phyloP scores from a whole-genome alignment of 805 yeast genomes.

The Vanderwaltozyma verrucispora region DNA sequence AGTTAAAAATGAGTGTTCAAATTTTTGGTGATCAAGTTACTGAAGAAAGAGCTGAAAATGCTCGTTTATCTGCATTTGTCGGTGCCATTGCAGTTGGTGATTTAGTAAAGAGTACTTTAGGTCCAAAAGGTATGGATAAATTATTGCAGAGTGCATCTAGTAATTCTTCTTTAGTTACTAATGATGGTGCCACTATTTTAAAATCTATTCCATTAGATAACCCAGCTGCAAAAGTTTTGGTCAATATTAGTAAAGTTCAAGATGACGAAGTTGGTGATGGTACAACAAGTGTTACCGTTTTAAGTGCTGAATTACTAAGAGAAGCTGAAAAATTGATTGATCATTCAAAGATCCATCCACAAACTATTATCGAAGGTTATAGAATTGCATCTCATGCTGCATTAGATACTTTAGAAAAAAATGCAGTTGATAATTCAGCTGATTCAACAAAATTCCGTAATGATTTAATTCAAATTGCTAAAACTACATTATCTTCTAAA shows the following conservation, averaged over 20 bases:
- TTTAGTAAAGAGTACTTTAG: slow-evolving; percentile 84
- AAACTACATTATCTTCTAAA: slow-evolving; percentile 87
- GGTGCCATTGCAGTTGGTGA: slow-evolving; percentile 99
- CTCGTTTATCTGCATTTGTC: slow-evolving; percentile 92
- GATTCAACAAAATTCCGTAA: slow-evolving; percentile 51
- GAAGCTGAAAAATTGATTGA: slow-evolving; percentile 92
- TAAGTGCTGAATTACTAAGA: slow-evolving; percentile 82
- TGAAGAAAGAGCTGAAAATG: slow-evolving; percentile 96
- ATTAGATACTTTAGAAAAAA: slow-evolving; percentile 59
- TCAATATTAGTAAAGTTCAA: slow-evolving; percentile 90
- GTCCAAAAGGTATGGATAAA: slow-evolving; percentile 99
- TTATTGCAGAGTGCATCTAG: slow-evolving; percentile 78
- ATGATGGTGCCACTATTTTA: slow-evolving; percentile 96
- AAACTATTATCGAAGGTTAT: slow-evolving; percentile 92
- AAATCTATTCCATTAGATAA: slow-evolving; percentile 91
- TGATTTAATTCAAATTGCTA: slow-evolving; percentile 80
- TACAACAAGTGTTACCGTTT: slow-evolving; percentile 89
- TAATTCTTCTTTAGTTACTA: slow-evolving; percentile 73
- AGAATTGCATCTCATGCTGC: slow-evolving; percentile 87
- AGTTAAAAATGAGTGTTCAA: slow-evolving; percentile 44
- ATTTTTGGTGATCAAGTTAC: slow-evolving; percentile 96
- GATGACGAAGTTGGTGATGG: slow-evolving; percentile 99
- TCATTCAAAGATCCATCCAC: slow-evolving; percentile 84
- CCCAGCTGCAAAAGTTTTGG: slow-evolving; percentile 94
- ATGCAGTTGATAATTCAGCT: slow-evolving; percentile 63